Conservation (phyloP, 495 filamentous ascomycete genomes). For the Penicillium canariense region DNA sequence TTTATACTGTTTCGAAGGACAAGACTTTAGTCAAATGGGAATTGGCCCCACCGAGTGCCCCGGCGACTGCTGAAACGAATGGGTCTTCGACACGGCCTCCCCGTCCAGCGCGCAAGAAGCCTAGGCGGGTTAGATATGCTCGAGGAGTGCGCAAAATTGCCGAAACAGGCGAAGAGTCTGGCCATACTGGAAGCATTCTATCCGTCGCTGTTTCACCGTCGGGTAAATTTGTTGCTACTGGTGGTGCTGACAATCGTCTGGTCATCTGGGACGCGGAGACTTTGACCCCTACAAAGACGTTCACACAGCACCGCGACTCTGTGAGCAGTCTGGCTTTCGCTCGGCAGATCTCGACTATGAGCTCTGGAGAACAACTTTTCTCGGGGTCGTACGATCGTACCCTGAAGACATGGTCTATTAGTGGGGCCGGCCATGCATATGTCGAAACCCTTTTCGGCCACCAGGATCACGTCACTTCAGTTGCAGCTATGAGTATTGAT, state of each 20-base stretch:
- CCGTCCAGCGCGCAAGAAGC: constrained; percentile 64
- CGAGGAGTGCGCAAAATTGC: constrained; percentile 62
- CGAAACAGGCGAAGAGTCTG: constrained; percentile 62
- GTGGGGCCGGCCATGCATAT: constrained; percentile 61
- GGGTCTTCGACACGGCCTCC: constrained; percentile 61
- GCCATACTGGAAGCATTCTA: constrained; percentile 74
- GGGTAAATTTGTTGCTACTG: constrained; percentile 88
- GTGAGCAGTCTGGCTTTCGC: constrained; percentile 83
- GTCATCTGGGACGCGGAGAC: constrained; percentile 82
- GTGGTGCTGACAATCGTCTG: constrained; percentile 74
- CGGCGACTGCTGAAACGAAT: constrained; percentile 38
- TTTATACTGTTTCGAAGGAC: constrained; percentile 87
- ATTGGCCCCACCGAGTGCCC: constrained; percentile 46
- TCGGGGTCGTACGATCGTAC: constrained; percentile 85
- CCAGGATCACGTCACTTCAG: constrained; percentile 81
- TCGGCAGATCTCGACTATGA: constrained; percentile 62
- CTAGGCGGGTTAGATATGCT: constrained; percentile 64
- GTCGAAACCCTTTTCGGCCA: constrained; percentile 96
- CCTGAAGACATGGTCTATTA: constrained; percentile 81
- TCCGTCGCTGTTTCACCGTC: constrained; percentile 82
- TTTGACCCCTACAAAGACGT: constrained; percentile 74
- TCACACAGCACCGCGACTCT: constrained; percentile 87
- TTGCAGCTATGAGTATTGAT: constrained; percentile 80
- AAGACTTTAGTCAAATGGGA: constrained; percentile 84
- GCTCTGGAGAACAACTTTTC: constrained; percentile 76